Percentiles rank a stretch among this genome's conserved stretches.
Evolutionary conservation across 1,284 basidiomycete genomes (phyloP).

Genomic region (Apiotrichum veenhuisii): DNA sequence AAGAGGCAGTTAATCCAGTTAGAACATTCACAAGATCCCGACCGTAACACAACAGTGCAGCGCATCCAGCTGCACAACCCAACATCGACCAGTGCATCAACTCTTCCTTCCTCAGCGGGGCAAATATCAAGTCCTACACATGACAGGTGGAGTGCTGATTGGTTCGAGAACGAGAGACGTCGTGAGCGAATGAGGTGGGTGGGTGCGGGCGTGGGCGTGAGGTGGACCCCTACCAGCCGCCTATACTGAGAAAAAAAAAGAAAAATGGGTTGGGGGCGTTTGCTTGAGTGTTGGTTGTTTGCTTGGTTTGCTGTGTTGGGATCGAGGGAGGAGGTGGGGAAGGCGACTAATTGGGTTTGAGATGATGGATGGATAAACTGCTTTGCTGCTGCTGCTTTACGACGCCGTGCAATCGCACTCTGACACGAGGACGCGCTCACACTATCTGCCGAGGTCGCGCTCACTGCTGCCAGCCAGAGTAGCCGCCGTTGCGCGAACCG

Average conservation of each 20-base stretch:
- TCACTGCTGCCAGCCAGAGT: constrained; percentile 37
- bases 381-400: background rate
- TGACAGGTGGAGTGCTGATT: background rate
- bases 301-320: background rate
- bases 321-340: background rate
- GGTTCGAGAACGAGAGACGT: background rate
- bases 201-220: background rate
- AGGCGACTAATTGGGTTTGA: background rate
- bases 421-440: background rate
- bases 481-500: constrained; percentile 29
- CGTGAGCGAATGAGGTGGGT: background rate
- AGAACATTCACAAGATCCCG: too few relatives aligned
- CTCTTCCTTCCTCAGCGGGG: background rate
- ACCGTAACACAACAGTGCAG: too few relatives aligned
- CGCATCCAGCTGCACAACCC: background rate
- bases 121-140: constrained; percentile 3
- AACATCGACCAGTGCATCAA: constrained; percentile 14
- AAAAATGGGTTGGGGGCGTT: background rate
- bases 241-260: background rate
- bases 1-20: too few relatives aligned
- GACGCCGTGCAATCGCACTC: background rate
- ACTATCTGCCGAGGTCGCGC: background rate
- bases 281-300: background rate
- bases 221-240: background rate
- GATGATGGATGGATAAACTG: background rate